Percentiles rank a stretch among this genome's conserved stretches.
These are phyloP conservation scores for Phragmites australis DNA, from an alignment of 176 grass and related monocot species.

Conservation along the genomic window DNA sequence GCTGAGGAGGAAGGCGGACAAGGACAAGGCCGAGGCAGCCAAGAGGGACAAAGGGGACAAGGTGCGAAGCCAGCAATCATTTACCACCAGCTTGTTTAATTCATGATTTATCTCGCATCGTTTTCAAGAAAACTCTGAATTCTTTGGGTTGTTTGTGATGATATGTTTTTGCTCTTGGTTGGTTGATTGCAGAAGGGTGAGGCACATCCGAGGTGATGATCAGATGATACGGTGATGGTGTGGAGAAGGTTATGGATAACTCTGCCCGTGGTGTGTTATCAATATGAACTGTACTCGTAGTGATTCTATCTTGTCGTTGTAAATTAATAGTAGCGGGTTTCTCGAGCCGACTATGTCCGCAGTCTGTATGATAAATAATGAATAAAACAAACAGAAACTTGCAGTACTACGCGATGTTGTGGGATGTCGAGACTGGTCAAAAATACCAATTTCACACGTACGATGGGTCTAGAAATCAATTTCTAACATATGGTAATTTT, in stretches of 20 bases:
- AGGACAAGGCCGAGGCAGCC: constrained; percentile 58
- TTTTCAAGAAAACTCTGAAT: background rate
- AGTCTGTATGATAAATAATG: background rate
- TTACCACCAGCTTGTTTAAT: background rate
- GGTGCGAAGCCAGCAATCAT: constrained; percentile 27
- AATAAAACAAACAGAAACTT: too few relatives aligned
- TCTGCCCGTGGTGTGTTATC: background rate
- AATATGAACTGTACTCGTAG: background rate
- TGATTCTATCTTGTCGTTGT: background rate
- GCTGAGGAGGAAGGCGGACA: constrained; percentile 63
- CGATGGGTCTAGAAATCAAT: too few relatives aligned
- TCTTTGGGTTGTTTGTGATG: background rate
- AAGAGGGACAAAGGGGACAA: constrained; percentile 48
- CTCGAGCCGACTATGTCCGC: background rate
- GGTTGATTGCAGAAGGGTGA: constrained; percentile 44
- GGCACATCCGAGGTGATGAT: constrained; percentile 41
- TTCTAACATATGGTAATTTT: too few relatives aligned
- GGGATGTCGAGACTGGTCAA: too few relatives aligned
- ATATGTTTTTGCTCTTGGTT: background rate
- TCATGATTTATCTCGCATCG: background rate
- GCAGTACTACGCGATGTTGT: too few relatives aligned
- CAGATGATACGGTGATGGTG: background rate
- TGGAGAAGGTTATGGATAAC: background rate
- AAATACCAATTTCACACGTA: too few relatives aligned
- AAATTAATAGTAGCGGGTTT: background rate